Evolutionary conservation across 495 filamentous ascomycete species (phyloP).

Genomic region (Xylaria palmicola): DNA sequence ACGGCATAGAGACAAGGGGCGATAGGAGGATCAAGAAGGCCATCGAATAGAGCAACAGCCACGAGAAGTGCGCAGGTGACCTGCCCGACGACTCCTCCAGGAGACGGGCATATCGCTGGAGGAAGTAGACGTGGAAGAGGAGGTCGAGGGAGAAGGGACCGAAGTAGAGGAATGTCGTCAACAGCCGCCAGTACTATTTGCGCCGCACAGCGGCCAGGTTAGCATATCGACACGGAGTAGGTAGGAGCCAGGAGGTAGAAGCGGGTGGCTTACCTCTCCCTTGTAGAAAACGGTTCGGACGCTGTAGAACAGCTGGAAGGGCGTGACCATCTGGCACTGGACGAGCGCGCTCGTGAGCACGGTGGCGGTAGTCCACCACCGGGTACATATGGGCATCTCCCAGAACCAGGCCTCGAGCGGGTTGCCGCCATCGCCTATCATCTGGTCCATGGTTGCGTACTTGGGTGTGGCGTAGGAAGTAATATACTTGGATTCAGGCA

Average conservation of each 20-base stretch:
- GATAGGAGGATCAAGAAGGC: conserved; percentile 74
- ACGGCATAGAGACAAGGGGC: conserved; percentile 82
- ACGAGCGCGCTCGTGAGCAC: conserved; percentile 86
- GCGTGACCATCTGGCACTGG: conserved; percentile 86
- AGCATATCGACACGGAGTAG: not conserved
- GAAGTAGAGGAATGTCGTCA: conserved; percentile 96
- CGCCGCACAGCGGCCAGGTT: conserved; percentile 16
- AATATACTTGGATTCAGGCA: not conserved
- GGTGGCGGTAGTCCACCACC: conserved; percentile 94
- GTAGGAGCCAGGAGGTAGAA: not conserved
- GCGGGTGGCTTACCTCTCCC: conserved; percentile 62
- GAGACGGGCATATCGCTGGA: conserved; percentile 92
- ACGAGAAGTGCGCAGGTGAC: conserved; percentile 89
- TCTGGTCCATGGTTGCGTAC: conserved; percentile 57
- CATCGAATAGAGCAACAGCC: conserved; percentile 85
- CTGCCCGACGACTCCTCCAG: conserved; percentile 90
- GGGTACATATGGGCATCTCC: conserved; percentile 93
- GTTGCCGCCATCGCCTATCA: conserved; percentile 64
- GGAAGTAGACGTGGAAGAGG: conserved; percentile 98
- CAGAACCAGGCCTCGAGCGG: conserved; percentile 96
- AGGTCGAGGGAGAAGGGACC: conserved; percentile 92
- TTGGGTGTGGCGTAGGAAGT: not conserved
- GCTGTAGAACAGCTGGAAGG: conserved; percentile 96
- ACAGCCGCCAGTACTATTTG: conserved; percentile 85
- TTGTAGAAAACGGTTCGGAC: conserved; percentile 87